phyloP scores from a whole-genome alignment of 805 yeast species.

The Ascoidea tarda region DNA sequence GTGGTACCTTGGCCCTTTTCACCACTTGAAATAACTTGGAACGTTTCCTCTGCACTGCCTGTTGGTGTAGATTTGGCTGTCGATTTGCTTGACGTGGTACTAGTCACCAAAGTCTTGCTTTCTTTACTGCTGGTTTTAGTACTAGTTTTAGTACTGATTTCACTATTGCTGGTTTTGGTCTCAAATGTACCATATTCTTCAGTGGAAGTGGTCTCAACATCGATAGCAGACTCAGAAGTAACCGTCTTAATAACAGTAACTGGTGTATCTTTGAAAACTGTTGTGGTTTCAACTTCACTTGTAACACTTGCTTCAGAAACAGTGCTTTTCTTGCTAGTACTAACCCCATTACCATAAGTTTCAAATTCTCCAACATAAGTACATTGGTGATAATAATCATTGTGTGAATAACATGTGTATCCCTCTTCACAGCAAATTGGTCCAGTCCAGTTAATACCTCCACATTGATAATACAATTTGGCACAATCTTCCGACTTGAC shows the following conservation, averaged over 20 bases:
- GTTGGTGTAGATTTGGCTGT: neutral
- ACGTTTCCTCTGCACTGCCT: neutral
- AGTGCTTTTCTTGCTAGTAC: neutral
- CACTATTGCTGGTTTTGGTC: neutral
- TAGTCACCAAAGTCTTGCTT: too few species aligned
- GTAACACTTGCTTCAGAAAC: neutral
- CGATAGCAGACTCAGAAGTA: neutral
- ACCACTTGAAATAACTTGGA: conserved; percentile 1
- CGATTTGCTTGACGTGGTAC: neutral
- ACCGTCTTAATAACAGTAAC: too few species aligned
- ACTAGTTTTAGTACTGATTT: neutral
- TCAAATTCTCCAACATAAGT: neutral
- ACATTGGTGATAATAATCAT: conserved; percentile 17
- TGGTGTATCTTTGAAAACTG: neutral
- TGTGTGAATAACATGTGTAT: conserved; percentile 13
- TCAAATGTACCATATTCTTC: neutral
- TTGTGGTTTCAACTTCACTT: neutral
- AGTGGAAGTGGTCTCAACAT: neutral
- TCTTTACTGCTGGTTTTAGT: neutral
- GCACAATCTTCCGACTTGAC: neutral
- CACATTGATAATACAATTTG: conserved; percentile 15
- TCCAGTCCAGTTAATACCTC: conserved; percentile 12
- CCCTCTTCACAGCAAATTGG: conserved; percentile 13
- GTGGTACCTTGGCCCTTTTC: conserved; percentile 5
- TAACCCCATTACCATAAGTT: neutral